phyloP scores from a whole-genome alignment of 2,329 filamentous ascomycete species.

The Fragosphaeria purpurea region DNA sequence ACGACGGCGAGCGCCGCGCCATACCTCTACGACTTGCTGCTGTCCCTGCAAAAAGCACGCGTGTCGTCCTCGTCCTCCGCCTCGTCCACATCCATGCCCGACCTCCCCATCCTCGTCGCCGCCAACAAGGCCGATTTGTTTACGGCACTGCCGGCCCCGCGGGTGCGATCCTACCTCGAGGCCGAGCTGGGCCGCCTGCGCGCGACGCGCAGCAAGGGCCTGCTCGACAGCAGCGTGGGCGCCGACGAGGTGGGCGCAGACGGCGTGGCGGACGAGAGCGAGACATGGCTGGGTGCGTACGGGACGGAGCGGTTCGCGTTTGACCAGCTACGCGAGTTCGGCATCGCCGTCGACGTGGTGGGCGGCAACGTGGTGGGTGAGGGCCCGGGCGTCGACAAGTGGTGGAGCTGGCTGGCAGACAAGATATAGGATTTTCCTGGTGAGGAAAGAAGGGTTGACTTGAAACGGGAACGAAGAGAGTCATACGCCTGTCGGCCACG shows the following conservation, averaged over 20 bases:
- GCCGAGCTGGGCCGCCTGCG: constrained; percentile 72
- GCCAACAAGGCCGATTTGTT: constrained; percentile 97
- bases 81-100: constrained; percentile 40
- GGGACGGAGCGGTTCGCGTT: constrained; percentile 73
- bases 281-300: constrained; percentile 75
- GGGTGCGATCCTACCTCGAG: constrained; percentile 69
- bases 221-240: constrained; percentile 73
- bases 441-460: background rate
- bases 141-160: constrained; percentile 69
- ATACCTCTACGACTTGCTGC: constrained; percentile 84
- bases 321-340: constrained; percentile 70
- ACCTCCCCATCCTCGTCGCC: constrained; percentile 69
- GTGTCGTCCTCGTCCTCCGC: constrained; percentile 28
- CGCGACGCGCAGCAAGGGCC: constrained; percentile 63
- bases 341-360: constrained; percentile 65
- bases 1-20: constrained; percentile 54
- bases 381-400: constrained; percentile 63
- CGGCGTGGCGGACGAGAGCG: constrained; percentile 55
- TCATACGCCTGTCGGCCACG: no score
- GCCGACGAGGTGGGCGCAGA: constrained; percentile 38
- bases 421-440: constrained; percentile 33
- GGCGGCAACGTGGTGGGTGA: constrained; percentile 62
- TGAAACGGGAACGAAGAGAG: no score
- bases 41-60: constrained; percentile 59
- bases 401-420: constrained; percentile 85